Conservation (phyloP, 129 eudicot genomes). For the Chrysanthemum makinoi region DNA sequence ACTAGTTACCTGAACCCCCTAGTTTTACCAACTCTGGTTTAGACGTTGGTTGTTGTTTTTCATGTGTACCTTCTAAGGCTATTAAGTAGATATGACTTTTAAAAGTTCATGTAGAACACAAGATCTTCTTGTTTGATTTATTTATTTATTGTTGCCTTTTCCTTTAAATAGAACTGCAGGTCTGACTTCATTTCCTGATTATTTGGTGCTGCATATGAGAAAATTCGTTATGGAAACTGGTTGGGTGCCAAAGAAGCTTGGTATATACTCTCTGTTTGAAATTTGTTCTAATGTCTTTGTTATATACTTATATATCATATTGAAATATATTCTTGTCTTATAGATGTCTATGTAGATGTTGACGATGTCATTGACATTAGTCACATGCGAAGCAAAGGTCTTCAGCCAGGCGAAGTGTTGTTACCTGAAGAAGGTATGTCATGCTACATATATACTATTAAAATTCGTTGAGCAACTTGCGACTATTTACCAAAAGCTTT, state of each 20-base stretch:
- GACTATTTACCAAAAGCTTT: neutral
- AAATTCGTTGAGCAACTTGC: neutral
- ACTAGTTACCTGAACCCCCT: neutral
- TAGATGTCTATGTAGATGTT: constrained; percentile 88
- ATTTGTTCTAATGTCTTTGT: neutral
- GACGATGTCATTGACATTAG: constrained; percentile 83
- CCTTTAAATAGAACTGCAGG: constrained; percentile 64
- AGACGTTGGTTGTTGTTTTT: neutral
- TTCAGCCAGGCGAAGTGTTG: constrained; percentile 87
- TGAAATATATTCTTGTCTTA: constrained; percentile 20
- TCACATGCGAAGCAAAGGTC: constrained; percentile 92
- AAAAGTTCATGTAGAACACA: too few species aligned
- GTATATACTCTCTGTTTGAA: constrained; percentile 27
- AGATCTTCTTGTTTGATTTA: neutral
- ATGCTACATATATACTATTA: neutral
- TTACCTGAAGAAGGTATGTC: constrained; percentile 73
- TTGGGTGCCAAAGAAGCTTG: constrained; percentile 98
- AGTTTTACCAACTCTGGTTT: neutral
- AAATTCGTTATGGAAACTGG: constrained; percentile 96
- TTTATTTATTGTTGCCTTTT: neutral
- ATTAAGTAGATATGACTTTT: too few species aligned
- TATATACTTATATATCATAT: neutral
- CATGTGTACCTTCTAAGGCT: neutral
- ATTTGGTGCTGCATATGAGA: constrained; percentile 95
- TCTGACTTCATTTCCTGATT: constrained; percentile 91